Conservation (phyloP, 331 rosid species). For the Quercus tomentella region DNA sequence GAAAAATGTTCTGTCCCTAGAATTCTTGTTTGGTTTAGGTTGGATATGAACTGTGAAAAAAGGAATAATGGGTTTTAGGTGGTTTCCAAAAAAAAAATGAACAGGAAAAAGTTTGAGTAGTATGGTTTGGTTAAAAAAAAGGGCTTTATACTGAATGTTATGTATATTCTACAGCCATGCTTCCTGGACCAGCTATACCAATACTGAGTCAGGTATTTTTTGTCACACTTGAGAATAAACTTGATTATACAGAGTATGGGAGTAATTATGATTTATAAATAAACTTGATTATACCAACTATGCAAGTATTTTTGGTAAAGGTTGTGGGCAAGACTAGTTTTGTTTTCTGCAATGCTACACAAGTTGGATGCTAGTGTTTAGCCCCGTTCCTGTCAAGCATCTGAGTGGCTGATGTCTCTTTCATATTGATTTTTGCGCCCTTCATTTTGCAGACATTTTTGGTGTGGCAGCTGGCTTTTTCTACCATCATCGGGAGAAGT, state of each 20-base stretch:
- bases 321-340: neutral
- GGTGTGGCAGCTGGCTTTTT: slow-evolving; percentile 87
- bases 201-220: slow-evolving; percentile 79
- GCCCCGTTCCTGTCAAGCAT: neutral
- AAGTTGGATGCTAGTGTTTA: neutral
- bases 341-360: neutral
- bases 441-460: slow-evolving; percentile 70
- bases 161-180: slow-evolving; percentile 74
- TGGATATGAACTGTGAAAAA: neutral
- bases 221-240: neutral
- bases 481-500: slow-evolving; percentile 57
- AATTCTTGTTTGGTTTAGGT: neutral
- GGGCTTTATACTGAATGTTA: slow-evolving; percentile 39
- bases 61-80: slow-evolving; percentile 4
- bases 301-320: neutral
- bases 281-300: neutral
- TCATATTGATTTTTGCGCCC: neutral
- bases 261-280: neutral
- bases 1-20: too few species aligned
- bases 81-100: slow-evolving; percentile 7
- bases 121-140: slow-evolving; percentile 12
- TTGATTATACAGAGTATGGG: neutral
- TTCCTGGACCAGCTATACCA: slow-evolving; percentile 97
- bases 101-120: neutral
- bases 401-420: neutral